phyloP scores from a whole-genome alignment of 768 basidiomycete genomes.

The Boletus reticuloceps region DNA sequence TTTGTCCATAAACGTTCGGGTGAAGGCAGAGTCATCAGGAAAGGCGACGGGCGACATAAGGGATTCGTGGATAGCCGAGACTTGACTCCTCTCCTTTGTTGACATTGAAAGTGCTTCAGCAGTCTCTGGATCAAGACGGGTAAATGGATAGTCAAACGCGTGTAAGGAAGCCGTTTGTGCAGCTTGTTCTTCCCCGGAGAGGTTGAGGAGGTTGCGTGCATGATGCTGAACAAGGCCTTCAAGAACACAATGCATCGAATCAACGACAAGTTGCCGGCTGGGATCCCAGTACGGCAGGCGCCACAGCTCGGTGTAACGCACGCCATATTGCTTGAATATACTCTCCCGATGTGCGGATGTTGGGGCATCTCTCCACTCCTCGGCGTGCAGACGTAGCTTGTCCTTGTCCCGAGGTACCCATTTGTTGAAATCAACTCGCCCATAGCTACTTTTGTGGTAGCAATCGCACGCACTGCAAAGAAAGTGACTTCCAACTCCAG shows the following conservation, averaged over 20 bases:
- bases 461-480: slow-evolving; percentile 32
- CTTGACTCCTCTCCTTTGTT: not conserved
- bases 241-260: too few species aligned
- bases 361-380: too few species aligned
- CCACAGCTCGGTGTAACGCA: too few species aligned
- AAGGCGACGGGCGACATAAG: too few species aligned
- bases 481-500: slow-evolving; percentile 17
- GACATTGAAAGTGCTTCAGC: not conserved
- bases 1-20: not conserved
- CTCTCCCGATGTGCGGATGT: too few species aligned
- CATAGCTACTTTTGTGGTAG: slow-evolving; percentile 9
- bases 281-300: too few species aligned
- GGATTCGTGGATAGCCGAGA: not conserved
- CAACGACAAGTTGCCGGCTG: too few species aligned
- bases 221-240: not conserved
- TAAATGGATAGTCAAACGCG: not conserved
- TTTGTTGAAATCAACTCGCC: slow-evolving; percentile 5
- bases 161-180: not conserved
- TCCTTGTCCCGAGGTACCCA: slow-evolving; percentile 10
- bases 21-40: not conserved
- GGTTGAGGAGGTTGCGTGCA: not conserved
- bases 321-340: too few species aligned
- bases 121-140: too few species aligned
- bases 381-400: too few species aligned
- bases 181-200: not conserved